phyloP scores from a whole-genome alignment of 306 rosid species.

The Cotoneaster glaucophyllus region DNA sequence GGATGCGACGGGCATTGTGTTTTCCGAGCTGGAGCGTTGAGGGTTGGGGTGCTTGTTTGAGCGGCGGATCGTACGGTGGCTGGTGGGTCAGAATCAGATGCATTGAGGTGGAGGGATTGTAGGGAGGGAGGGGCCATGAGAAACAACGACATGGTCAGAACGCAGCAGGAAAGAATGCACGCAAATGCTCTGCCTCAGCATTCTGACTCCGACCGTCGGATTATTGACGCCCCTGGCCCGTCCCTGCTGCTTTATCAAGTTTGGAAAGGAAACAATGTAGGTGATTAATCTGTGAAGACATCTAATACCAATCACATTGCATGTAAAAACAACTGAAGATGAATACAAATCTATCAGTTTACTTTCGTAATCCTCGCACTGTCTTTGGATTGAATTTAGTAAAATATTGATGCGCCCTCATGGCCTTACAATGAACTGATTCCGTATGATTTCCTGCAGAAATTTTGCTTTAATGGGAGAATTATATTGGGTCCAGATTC shows the following conservation, averaged over 20 bases:
- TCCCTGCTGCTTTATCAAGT: conserved; percentile 26
- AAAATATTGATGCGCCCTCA: background rate
- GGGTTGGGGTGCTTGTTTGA: background rate
- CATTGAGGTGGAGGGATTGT: background rate
- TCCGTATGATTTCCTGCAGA: conserved; percentile 20
- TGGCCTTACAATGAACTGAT: background rate
- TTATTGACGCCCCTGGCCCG: conserved; percentile 14
- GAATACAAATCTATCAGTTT: background rate
- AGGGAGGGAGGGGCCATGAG: conserved; percentile 1
- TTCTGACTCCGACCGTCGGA: conserved; percentile 26
- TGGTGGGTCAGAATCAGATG: background rate
- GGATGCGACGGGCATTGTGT: background rate
- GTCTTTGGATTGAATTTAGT: background rate
- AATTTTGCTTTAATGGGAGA: conserved; percentile 25
- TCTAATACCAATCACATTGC: background rate
- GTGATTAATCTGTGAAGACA: background rate
- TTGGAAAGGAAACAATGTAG: conserved; percentile 45
- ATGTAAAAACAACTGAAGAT: background rate
- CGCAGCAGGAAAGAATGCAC: conserved; percentile 9
- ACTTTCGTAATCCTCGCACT: background rate
- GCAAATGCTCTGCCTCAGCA: conserved; percentile 12
- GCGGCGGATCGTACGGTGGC: background rate
- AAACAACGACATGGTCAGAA: background rate
- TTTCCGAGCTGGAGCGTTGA: background rate
- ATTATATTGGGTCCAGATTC: conserved; percentile 38